These are phyloP conservation scores for Reutealis trisperma DNA, from an alignment of 345 rosid genomes.

Conservation along the genomic window DNA sequence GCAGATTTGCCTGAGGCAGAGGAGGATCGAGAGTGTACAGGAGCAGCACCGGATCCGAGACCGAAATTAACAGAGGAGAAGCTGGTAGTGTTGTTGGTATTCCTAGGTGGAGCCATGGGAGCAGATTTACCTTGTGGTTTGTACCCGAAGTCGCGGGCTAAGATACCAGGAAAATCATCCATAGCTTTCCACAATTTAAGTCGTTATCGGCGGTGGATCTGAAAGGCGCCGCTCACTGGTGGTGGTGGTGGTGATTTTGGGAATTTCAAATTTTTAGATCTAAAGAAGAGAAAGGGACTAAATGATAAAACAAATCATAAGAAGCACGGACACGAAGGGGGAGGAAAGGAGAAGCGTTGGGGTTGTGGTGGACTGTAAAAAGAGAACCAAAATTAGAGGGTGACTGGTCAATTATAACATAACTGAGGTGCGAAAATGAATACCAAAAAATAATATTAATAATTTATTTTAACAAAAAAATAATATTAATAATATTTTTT, in stretches of 20 bases:
- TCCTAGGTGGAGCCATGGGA: constrained; percentile 65
- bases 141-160: constrained; percentile 62
- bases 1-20: constrained; percentile 24
- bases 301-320: not conserved
- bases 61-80: constrained; percentile 25
- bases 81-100: not conserved
- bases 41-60: constrained; percentile 33
- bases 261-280: not conserved
- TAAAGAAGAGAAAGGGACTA: not conserved
- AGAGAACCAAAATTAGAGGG: not conserved
- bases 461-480: too few species aligned
- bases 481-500: too few species aligned
- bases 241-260: not conserved
- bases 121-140: constrained; percentile 79
- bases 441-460: not conserved
- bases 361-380: not conserved
- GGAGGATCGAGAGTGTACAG: constrained; percentile 20
- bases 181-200: constrained; percentile 18
- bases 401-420: not conserved
- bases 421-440: not conserved
- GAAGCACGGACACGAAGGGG: not conserved
- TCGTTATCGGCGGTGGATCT: not conserved
- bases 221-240: not conserved
- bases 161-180: constrained; percentile 71
- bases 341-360: not conserved